These are phyloP conservation scores for Phaeolepiota aurea DNA, from an alignment of 768 basidiomycete species.

Conservation along the genomic window DNA sequence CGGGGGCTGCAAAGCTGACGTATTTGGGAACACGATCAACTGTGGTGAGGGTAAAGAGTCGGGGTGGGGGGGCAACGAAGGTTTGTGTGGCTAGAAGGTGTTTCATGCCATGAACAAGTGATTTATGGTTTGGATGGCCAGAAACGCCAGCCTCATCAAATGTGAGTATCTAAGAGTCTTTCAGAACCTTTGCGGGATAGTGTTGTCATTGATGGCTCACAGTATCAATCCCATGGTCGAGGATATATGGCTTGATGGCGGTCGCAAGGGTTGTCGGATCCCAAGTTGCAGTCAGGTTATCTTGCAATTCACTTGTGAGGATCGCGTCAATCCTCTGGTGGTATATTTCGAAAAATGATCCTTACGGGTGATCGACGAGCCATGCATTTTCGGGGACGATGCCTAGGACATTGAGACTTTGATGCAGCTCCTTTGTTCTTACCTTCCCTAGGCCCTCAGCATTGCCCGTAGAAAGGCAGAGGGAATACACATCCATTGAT, in stretches of 20 bases:
- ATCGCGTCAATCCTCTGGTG: not conserved
- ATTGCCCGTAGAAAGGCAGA: conserved; percentile 77
- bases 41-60: conserved; percentile 55
- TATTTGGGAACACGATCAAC: conserved; percentile 55
- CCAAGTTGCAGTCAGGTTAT: conserved; percentile 68
- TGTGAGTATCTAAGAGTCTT: conserved; percentile 61
- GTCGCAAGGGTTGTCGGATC: conserved; percentile 47
- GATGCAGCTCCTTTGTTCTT: conserved; percentile 49
- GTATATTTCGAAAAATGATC: conserved; percentile 7
- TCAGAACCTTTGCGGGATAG: not conserved
- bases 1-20: conserved; percentile 40
- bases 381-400: conserved; percentile 44
- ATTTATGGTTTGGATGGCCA: conserved; percentile 80
- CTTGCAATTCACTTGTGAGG: conserved; percentile 47
- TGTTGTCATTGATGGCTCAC: conserved; percentile 30
- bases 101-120: conserved; percentile 51
- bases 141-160: conserved; percentile 77
- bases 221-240: conserved; percentile 49
- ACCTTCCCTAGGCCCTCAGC: conserved; percentile 66
- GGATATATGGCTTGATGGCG: conserved; percentile 50
- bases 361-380: conserved; percentile 69
- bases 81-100: conserved; percentile 25
- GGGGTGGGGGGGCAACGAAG: conserved; percentile 16
- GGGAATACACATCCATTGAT: conserved; percentile 31
- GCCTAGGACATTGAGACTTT: conserved; percentile 63